Percentiles rank a stretch among this genome's conserved stretches.
phyloP scores from a whole-genome alignment of 352 stramenopile species.

The Phytophthora lateralis region DNA sequence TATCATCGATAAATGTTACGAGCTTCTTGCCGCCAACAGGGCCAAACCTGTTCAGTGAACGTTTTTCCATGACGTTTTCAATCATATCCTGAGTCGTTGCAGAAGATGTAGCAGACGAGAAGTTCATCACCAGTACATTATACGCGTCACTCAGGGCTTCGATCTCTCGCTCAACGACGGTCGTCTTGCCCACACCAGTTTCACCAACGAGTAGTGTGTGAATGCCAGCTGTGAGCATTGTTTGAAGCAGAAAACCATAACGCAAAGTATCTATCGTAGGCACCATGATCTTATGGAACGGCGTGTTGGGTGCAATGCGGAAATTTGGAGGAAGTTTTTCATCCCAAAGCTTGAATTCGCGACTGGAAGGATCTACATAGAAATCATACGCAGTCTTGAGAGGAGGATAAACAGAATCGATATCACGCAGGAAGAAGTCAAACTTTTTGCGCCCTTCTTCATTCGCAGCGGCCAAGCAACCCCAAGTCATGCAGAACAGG shows the following conservation, averaged over 20 bases:
- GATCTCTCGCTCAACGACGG: slow-evolving; percentile 82
- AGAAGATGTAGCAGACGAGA: slow-evolving; percentile 89
- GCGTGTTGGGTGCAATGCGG: slow-evolving; percentile 66
- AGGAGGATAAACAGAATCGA: slow-evolving; percentile 92
- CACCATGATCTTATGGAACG: slow-evolving; percentile 90
- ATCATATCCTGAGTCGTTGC: slow-evolving; percentile 91
- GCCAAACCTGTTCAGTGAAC: slow-evolving; percentile 88
- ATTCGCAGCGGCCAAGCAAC: slow-evolving; percentile 84
- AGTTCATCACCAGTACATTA: slow-evolving; percentile 87
- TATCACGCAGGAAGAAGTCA: slow-evolving; percentile 89
- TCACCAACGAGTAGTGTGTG: slow-evolving; percentile 90
- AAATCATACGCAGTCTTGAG: slow-evolving; percentile 94
- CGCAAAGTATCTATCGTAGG: slow-evolving; percentile 86
- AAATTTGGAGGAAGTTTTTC: slow-evolving; percentile 82
- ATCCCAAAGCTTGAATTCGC: slow-evolving; percentile 87
- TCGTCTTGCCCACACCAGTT: slow-evolving; percentile 91
- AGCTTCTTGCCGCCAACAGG: slow-evolving; percentile 88
- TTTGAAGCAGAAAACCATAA: slow-evolving; percentile 84
- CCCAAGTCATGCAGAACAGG: slow-evolving; percentile 87
- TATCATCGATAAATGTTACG: slow-evolving; percentile 92
- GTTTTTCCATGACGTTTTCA: slow-evolving; percentile 92
- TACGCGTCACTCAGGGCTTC: slow-evolving; percentile 82
- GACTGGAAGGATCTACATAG: slow-evolving; percentile 81
- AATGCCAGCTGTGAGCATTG: slow-evolving; percentile 72
- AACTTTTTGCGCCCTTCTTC: slow-evolving; percentile 87